Evolutionary conservation across 192 early-diverging fungal species (phyloP).

Genomic region (Anaeromyces robustus): DNA sequence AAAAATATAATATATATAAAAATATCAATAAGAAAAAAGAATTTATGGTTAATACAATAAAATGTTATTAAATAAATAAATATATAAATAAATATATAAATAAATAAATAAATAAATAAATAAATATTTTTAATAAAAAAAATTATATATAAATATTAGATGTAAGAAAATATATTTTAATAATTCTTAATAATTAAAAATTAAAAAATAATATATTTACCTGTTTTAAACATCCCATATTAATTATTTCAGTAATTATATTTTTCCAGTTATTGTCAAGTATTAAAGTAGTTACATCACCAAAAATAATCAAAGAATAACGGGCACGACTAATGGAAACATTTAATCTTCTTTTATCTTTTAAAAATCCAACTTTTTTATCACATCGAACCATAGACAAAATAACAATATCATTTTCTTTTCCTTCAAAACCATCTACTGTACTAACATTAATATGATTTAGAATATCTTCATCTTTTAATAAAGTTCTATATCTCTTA

Average conservation of each 20-base stretch:
- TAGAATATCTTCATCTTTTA: constrained; percentile 40
- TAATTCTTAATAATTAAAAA: neutral
- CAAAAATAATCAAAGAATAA: constrained; percentile 65
- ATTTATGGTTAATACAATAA: too few relatives aligned
- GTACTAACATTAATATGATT: constrained; percentile 80
- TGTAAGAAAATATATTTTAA: too few relatives aligned
- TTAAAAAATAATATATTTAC: neutral
- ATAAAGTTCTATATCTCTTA: neutral
- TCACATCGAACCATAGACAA: constrained; percentile 70
- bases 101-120: too few relatives aligned
- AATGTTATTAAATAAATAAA: too few relatives aligned
- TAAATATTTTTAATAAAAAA: too few relatives aligned
- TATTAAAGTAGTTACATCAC: constrained; percentile 42
- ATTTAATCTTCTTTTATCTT: constrained; percentile 75
- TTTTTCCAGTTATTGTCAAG: constrained; percentile 51
- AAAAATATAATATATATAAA: too few relatives aligned
- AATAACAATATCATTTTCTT: constrained; percentile 94
- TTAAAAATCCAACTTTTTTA: constrained; percentile 59
- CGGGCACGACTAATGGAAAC: constrained; percentile 77
- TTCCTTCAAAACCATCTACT: constrained; percentile 89
- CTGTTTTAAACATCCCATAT: constrained; percentile 3
- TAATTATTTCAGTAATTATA: constrained; percentile 48
- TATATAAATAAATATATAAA: too few relatives aligned
- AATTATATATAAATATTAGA: too few relatives aligned
- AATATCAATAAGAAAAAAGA: too few relatives aligned